A percentile compares a stretch with the other conserved stretches of the same genome.
phyloP scores from a whole-genome alignment of 2,329 filamentous ascomycete genomes.

The Alternaria sp. region DNA sequence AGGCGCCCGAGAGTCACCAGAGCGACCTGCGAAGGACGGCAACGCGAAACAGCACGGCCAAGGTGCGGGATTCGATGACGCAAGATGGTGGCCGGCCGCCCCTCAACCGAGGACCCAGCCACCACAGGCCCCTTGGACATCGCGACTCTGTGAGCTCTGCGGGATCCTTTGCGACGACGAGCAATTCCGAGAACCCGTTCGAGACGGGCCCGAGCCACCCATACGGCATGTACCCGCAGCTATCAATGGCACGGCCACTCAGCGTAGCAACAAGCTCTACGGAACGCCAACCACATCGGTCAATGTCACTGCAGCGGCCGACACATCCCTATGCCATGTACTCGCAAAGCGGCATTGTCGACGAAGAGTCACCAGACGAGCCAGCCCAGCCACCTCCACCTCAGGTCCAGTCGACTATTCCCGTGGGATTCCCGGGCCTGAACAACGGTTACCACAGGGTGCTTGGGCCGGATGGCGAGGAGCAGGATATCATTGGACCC shows the following conservation, averaged over 20 bases:
- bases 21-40: slow-evolving; percentile 38
- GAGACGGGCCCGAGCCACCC: slow-evolving; percentile 80
- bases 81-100: slow-evolving; percentile 32
- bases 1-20: slow-evolving; percentile 26
- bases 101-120: slow-evolving; percentile 31
- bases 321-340: slow-evolving; percentile 89
- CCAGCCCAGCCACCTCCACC: slow-evolving; percentile 44
- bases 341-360: slow-evolving; percentile 74
- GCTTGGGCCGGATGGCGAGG: slow-evolving; percentile 80
- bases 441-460: slow-evolving; percentile 72
- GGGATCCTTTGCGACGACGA: slow-evolving; percentile 51
- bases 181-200: slow-evolving; percentile 67
- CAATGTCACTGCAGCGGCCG: slow-evolving; percentile 69
- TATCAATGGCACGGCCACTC: slow-evolving; percentile 59
- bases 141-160: slow-evolving; percentile 48
- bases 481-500: slow-evolving; percentile 85
- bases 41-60: slow-evolving; percentile 48
- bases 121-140: slow-evolving; percentile 38
- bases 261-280: slow-evolving; percentile 78
- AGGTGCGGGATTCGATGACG: slow-evolving; percentile 33
- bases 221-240: slow-evolving; percentile 83
- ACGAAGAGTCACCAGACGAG: slow-evolving; percentile 34
- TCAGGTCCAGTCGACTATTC: slow-evolving; percentile 56
- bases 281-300: slow-evolving; percentile 61
- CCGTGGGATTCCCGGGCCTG: slow-evolving; percentile 76